These are phyloP conservation scores for Rachicladosporium sp. DNA, from an alignment of 2,329 filamentous ascomycete species.

Conservation along the genomic window DNA sequence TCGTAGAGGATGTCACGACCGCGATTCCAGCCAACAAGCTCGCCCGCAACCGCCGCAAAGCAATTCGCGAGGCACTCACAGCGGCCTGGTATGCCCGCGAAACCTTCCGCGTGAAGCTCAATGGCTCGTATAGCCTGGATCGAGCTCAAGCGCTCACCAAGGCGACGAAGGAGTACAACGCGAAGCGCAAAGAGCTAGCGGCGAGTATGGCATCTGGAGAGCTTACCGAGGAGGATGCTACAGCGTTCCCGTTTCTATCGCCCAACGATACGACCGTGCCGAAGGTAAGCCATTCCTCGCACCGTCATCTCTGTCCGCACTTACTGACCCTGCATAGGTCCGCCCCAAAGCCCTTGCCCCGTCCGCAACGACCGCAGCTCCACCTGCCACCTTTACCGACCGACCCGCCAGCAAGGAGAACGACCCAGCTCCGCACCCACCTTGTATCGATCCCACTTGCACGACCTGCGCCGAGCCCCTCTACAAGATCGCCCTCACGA, in stretches of 20 bases:
- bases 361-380: background rate
- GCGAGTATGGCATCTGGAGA: conserved; percentile 9
- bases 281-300: too few species aligned
- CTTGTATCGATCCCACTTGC: background rate
- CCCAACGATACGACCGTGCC: conserved; percentile 2
- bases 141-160: conserved; percentile 4
- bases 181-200: conserved; percentile 7
- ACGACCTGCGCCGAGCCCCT: conserved; percentile 2
- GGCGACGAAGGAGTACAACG: conserved; percentile 8
- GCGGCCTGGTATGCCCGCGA: conserved; percentile 13
- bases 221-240: conserved; percentile 12
- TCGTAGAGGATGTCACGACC: background rate
- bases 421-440: background rate
- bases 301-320: too few species aligned
- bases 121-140: conserved; percentile 6
- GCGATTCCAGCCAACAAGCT: too few species aligned
- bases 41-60: conserved; percentile 1
- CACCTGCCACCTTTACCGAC: background rate
- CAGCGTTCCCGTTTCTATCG: conserved; percentile 8
- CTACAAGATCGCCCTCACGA: conserved; percentile 2
- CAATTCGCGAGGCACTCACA: conserved; percentile 10
- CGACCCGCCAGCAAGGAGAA: background rate
- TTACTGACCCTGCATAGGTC: conserved; percentile 5
- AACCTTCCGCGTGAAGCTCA: conserved; percentile 6
- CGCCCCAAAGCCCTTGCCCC: background rate